These are phyloP conservation scores for Ustanciosporium gigantosporum DNA, from an alignment of 1,284 basidiomycete genomes.

Conservation along the genomic window DNA sequence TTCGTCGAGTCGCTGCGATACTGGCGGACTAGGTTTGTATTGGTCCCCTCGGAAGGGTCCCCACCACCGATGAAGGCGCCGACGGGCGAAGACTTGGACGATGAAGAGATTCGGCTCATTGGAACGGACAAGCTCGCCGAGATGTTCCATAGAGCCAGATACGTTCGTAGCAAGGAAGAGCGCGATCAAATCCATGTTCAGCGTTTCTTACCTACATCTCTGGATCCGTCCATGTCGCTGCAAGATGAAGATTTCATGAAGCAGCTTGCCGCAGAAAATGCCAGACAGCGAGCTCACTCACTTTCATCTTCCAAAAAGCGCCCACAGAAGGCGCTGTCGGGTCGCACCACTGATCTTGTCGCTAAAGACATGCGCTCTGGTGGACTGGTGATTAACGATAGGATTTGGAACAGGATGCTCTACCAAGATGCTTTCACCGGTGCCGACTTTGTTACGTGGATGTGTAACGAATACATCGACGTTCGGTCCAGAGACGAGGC, in stretches of 20 bases:
- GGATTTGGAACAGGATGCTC: constrained; percentile 56
- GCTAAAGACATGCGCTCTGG: constrained; percentile 50
- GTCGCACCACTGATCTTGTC: constrained; percentile 25
- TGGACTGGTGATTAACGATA: constrained; percentile 54
- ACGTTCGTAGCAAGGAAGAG: constrained; percentile 23
- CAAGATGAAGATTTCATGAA: constrained; percentile 55
- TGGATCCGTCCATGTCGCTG: constrained; percentile 56
- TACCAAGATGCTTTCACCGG: constrained; percentile 57
- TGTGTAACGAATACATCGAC: constrained; percentile 52
- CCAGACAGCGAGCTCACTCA: constrained; percentile 22
- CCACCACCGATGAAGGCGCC: constrained; percentile 65
- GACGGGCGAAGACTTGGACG: constrained; percentile 64
- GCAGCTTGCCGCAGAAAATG: constrained; percentile 45
- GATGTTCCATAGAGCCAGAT: constrained; percentile 66
- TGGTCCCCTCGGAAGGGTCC: constrained; percentile 79
- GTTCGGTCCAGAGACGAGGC: constrained; percentile 54
- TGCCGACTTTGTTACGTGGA: constrained; percentile 57
- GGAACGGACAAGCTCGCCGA: constrained; percentile 91
- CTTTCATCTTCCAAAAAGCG: constrained; percentile 26
- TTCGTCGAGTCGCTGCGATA: constrained; percentile 65
- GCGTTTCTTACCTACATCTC: constrained; percentile 56
- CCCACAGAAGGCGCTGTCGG: constrained; percentile 17
- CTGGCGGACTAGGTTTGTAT: constrained; percentile 92
- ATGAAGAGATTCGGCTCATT: constrained; percentile 82
- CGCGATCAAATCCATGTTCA: constrained; percentile 25